phyloP scores from a whole-genome alignment of 1,139 yeast species.

The Hansenula anomala region DNA sequence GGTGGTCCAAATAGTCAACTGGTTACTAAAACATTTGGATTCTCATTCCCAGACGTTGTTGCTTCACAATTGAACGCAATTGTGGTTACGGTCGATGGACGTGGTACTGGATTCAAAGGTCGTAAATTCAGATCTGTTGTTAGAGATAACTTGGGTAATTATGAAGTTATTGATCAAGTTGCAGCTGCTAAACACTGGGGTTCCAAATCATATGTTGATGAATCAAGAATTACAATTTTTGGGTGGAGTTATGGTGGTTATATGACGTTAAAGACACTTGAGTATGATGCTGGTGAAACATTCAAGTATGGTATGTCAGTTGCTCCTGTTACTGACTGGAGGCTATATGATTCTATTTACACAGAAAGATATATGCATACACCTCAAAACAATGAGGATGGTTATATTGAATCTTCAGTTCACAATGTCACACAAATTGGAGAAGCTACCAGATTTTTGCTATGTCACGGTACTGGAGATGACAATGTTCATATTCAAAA shows the following conservation, averaged over 20 bases:
- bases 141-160: constrained; percentile 60
- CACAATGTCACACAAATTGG: constrained; percentile 41
- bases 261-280: constrained; percentile 68
- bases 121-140: constrained; percentile 57
- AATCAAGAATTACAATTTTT: constrained; percentile 61
- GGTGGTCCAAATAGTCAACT: constrained; percentile 84
- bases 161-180: constrained; percentile 69
- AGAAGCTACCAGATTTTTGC: constrained; percentile 49
- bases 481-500: constrained; percentile 81
- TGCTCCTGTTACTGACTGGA: constrained; percentile 82
- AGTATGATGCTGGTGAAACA: constrained; percentile 52
- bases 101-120: constrained; percentile 76
- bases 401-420: constrained; percentile 52
- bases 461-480: constrained; percentile 81
- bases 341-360: constrained; percentile 67
- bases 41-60: constrained; percentile 58
- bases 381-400: constrained; percentile 56
- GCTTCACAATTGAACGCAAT: constrained; percentile 67
- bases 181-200: constrained; percentile 62
- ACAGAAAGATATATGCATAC: constrained; percentile 77
- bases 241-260: constrained; percentile 88
- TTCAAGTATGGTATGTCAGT: constrained; percentile 72
- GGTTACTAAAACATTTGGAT: constrained; percentile 48
- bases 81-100: constrained; percentile 77
- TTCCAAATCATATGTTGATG: constrained; percentile 50